phyloP scores from a whole-genome alignment of 164 flowering plant genomes.

The Sedum album region DNA sequence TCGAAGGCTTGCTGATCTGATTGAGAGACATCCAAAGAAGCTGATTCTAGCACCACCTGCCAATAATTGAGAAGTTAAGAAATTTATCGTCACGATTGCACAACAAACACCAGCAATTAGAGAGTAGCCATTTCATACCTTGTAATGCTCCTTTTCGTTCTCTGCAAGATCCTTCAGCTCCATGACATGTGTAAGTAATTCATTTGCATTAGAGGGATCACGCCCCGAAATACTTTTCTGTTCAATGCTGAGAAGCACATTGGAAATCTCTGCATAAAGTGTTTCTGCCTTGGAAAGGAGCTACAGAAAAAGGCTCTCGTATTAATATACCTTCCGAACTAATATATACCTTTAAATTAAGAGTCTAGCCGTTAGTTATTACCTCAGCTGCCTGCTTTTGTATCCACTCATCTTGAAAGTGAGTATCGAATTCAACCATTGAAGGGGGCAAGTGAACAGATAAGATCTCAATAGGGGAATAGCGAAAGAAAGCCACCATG shows the following conservation, averaged over 20 bases:
- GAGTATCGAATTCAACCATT: conserved; percentile 46
- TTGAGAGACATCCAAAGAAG: conserved; percentile 20
- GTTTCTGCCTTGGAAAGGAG: conserved; percentile 50
- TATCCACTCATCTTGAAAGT: conserved; percentile 47
- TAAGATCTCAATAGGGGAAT: conserved; percentile 79
- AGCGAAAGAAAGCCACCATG: conserved; percentile 85
- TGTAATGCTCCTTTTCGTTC: conserved; percentile 56
- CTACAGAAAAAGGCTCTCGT: conserved; percentile 26
- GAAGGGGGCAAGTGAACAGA: conserved; percentile 74
- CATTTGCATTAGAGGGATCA: conserved; percentile 28
- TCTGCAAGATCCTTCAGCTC: conserved; percentile 53
- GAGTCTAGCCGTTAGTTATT: neutral
- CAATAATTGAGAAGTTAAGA: neutral
- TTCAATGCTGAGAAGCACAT: conserved; percentile 46
- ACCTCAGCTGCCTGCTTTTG: conserved; percentile 69
- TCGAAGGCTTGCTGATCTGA: conserved; percentile 26
- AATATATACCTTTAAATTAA: neutral
- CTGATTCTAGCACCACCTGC: conserved; percentile 47
- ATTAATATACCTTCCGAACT: neutral
- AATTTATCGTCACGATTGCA: neutral
- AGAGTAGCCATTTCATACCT: conserved; percentile 31
- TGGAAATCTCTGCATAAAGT: conserved; percentile 55
- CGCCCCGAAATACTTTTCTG: conserved; percentile 28
- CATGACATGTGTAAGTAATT: conserved; percentile 37
- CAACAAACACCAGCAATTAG: neutral